Conservation (phyloP, 1,139 yeast species). For the Pichia sp. region DNA sequence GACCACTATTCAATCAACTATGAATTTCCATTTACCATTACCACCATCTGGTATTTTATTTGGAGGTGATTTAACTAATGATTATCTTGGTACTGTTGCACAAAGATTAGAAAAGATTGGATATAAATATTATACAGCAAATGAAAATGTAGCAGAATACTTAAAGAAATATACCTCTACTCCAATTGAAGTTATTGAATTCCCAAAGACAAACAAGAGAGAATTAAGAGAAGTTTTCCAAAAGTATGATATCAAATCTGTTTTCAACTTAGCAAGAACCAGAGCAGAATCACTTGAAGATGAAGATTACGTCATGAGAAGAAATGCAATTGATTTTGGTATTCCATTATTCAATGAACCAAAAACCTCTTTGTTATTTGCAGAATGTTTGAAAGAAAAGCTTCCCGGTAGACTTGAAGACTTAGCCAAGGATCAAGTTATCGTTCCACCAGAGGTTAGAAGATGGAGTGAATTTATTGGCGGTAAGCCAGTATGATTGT, state of each 20-base stretch:
- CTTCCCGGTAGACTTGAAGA: slow-evolving; percentile 49
- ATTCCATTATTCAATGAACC: slow-evolving; percentile 96
- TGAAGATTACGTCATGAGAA: slow-evolving; percentile 94
- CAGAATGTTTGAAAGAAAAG: slow-evolving; percentile 72
- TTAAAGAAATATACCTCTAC: slow-evolving; percentile 34
- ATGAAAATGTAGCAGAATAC: slow-evolving; percentile 63
- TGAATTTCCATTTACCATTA: slow-evolving; percentile 90
- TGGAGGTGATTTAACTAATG: slow-evolving; percentile 84
- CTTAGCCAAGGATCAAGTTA: slow-evolving; percentile 36
- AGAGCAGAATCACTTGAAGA: slow-evolving; percentile 82
- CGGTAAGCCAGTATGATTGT: slow-evolving; percentile 66
- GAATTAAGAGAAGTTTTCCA: slow-evolving; percentile 90
- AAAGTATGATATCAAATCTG: slow-evolving; percentile 73
- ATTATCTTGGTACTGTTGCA: slow-evolving; percentile 69
- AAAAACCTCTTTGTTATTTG: slow-evolving; percentile 80
- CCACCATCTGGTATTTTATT: slow-evolving; percentile 87
- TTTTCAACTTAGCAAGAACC: slow-evolving; percentile 83
- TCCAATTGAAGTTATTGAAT: slow-evolving; percentile 62
- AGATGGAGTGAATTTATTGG: slow-evolving; percentile 97
- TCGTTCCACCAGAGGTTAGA: slow-evolving; percentile 74
- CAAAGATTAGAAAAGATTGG: slow-evolving; percentile 63
- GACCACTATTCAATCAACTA: slow-evolving; percentile 93
- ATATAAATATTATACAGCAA: slow-evolving; percentile 75
- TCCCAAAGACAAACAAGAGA: slow-evolving; percentile 90
- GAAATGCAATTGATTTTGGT: slow-evolving; percentile 97